These are phyloP conservation scores for Daldinia eschscholtzii DNA, from an alignment of 2,329 filamentous ascomycete genomes.

Conservation along the genomic window DNA sequence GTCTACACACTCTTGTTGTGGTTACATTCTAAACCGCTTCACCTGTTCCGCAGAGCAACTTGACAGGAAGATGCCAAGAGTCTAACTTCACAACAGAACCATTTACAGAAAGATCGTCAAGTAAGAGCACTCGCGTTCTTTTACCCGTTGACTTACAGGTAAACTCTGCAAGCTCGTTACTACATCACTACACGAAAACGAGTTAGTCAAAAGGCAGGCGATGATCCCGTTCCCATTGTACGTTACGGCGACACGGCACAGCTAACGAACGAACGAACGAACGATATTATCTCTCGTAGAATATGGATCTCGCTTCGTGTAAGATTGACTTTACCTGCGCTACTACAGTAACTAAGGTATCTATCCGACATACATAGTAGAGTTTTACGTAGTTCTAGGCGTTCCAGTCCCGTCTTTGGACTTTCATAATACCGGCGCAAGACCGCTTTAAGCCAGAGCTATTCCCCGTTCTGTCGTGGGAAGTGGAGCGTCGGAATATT, in stretches of 20 bases:
- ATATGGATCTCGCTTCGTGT: conserved; percentile 43
- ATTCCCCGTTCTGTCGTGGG: conserved; percentile 21
- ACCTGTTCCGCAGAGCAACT: not conserved
- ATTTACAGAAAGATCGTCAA: conserved; percentile 21
- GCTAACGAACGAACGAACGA: conserved; percentile 18
- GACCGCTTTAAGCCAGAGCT: conserved; percentile 29
- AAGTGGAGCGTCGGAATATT: conserved; percentile 42
- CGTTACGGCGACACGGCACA: conserved; percentile 2
- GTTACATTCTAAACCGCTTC: conserved; percentile 7
- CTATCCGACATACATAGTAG: conserved; percentile 27
- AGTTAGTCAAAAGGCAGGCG: conserved; percentile 17
- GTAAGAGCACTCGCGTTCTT: conserved; percentile 13
- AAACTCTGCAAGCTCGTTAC: conserved; percentile 13
- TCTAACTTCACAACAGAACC: conserved; percentile 21
- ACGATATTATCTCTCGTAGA: conserved; percentile 28
- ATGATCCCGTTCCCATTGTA: conserved; percentile 25
- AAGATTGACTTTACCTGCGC: conserved; percentile 23
- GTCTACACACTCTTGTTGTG: not conserved
- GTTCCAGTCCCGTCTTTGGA: conserved; percentile 14
- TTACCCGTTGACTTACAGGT: conserved; percentile 15
- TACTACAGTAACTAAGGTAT: not conserved
- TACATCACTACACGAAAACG: conserved; percentile 31
- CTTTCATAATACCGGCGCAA: conserved; percentile 27
- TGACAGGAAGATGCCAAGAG: conserved; percentile 13
- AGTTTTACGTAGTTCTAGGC: conserved; percentile 36